Evolutionary conservation across 345 rosid species (phyloP).

Genomic region (Lepidium africanum): DNA sequence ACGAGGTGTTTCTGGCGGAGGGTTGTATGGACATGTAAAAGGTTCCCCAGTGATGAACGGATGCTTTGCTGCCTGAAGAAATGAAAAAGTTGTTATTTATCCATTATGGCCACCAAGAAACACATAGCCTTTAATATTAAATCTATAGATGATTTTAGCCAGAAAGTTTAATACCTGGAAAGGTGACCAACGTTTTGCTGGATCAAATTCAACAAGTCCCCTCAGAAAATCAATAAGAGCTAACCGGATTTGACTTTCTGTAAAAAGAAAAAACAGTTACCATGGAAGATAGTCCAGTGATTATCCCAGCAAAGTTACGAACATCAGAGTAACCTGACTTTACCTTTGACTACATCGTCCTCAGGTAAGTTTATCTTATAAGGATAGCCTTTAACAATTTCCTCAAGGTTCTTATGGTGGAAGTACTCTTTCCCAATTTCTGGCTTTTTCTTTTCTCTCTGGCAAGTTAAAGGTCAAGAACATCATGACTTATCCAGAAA

Average conservation of each 20-base stretch:
- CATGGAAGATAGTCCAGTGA: constrained; percentile 6
- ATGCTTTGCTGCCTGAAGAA: constrained; percentile 88
- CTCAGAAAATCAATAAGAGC: constrained; percentile 95
- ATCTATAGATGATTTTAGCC: background rate
- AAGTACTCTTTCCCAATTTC: constrained; percentile 92
- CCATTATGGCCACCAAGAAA: constrained; percentile 3
- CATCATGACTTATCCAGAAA: background rate
- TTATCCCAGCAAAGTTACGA: constrained; percentile 1
- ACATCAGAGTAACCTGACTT: constrained; percentile 15
- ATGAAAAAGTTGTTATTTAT: background rate
- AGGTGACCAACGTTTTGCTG: constrained; percentile 99
- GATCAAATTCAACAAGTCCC: constrained; percentile 99
- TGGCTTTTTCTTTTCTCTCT: constrained; percentile 91
- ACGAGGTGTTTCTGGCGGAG: constrained; percentile 75
- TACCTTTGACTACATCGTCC: constrained; percentile 82
- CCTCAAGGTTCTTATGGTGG: constrained; percentile 84
- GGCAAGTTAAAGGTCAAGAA: constrained; percentile 21
- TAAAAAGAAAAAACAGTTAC: constrained; percentile 14
- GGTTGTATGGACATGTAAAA: constrained; percentile 81
- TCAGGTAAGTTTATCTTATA: constrained; percentile 67
- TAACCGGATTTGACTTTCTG: constrained; percentile 82
- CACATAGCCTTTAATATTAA: background rate
- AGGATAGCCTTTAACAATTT: constrained; percentile 79
- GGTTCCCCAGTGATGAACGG: constrained; percentile 99
- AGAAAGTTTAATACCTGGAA: constrained; percentile 56